Percentiles rank a stretch among this genome's conserved stretches.
These are phyloP conservation scores for Athelia sp. DNA, from an alignment of 1,284 basidiomycete species.

Conservation along the genomic window DNA sequence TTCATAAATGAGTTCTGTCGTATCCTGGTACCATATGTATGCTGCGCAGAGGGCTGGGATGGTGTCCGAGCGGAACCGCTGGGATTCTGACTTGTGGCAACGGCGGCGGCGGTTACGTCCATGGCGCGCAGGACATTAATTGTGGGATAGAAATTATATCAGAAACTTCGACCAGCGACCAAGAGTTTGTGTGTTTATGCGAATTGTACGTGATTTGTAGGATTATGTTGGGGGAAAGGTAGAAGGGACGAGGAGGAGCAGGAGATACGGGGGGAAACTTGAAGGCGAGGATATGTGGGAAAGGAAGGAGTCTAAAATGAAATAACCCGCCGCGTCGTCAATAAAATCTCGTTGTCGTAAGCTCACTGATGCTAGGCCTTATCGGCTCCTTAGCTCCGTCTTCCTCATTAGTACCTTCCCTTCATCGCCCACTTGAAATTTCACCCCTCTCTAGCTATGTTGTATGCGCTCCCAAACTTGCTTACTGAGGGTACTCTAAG, in stretches of 20 bases:
- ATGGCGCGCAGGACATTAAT: constrained; percentile 32
- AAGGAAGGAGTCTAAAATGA: constrained; percentile 22
- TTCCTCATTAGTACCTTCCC: too few relatives aligned
- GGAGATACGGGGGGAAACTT: constrained; percentile 21
- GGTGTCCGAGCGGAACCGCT: constrained; percentile 14
- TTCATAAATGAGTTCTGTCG: constrained; percentile 47
- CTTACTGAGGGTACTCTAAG: too few relatives aligned
- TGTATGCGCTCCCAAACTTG: neutral
- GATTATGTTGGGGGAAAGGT: constrained; percentile 21
- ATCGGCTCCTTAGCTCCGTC: too few relatives aligned
- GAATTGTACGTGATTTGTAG: constrained; percentile 15
- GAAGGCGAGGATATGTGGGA: constrained; percentile 29
- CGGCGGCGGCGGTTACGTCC: constrained; percentile 10
- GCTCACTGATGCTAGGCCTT: too few relatives aligned
- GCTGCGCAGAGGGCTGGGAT: constrained; percentile 17
- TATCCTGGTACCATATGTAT: constrained; percentile 52
- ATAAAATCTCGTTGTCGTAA: too few relatives aligned
- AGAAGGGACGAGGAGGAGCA: constrained; percentile 24
- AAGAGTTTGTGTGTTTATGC: constrained; percentile 9
- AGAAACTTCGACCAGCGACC: constrained; percentile 37
- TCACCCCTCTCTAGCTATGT: neutral
- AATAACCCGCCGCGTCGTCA: neutral
- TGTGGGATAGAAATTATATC: constrained; percentile 17
- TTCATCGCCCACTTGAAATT: neutral
- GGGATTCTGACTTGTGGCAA: constrained; percentile 14